Conservation (phyloP, 2,329 filamentous ascomycete genomes). For the Cladophialophora carrionii region DNA sequence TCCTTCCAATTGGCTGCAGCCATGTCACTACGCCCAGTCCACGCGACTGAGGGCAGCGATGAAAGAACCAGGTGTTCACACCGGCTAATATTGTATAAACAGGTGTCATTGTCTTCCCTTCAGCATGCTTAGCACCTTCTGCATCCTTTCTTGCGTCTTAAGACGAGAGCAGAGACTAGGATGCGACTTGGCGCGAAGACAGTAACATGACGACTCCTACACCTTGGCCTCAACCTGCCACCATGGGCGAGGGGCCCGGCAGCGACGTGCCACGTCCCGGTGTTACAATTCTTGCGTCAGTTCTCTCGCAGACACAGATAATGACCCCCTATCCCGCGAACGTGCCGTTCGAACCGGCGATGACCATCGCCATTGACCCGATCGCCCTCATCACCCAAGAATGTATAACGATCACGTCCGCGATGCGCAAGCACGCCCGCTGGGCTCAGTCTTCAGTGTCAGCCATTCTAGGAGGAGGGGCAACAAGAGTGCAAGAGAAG, state of each 20-base stretch:
- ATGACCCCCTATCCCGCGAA: slow-evolving; percentile 16
- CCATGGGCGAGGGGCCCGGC: slow-evolving; percentile 8
- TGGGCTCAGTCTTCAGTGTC: slow-evolving; percentile 96
- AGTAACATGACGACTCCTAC: neutral
- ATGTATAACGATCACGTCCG: slow-evolving; percentile 97
- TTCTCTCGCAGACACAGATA: slow-evolving; percentile 6
- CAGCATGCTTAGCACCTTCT: neutral
- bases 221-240: neutral
- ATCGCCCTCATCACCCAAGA: slow-evolving; percentile 94
- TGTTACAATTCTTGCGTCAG: slow-evolving; percentile 13
- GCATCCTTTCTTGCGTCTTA: neutral
- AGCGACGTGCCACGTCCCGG: slow-evolving; percentile 14
- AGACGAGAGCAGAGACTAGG: neutral
- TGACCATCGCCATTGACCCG: slow-evolving; percentile 76
- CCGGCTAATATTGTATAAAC: slow-evolving; percentile 3
- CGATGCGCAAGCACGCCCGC: slow-evolving; percentile 95
- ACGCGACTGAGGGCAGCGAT: slow-evolving; percentile 5
- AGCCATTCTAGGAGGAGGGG: slow-evolving; percentile 80
- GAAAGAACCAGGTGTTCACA: slow-evolving; percentile 14
- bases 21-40: neutral
- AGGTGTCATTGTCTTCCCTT: neutral
- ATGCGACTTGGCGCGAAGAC: neutral
- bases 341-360: slow-evolving; percentile 17
- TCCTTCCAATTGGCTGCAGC: slow-evolving; percentile 6
- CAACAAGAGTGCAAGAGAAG: slow-evolving; percentile 52